These are phyloP conservation scores for Arachis hypogaea DNA, from an alignment of 306 rosid genomes.

Conservation along the genomic window DNA sequence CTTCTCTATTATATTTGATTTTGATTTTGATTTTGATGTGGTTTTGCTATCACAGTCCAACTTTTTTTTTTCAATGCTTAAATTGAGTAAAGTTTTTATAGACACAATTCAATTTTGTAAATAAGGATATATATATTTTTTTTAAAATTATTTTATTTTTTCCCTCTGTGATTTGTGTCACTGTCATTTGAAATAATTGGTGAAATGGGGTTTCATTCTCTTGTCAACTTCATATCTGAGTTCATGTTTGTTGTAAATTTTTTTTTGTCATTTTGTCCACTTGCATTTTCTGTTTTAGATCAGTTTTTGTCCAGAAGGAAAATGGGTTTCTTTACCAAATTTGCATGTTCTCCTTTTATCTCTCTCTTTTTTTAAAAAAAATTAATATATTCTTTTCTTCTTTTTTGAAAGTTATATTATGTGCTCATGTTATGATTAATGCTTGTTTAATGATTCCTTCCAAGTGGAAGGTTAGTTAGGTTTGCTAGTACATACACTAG, in stretches of 20 bases:
- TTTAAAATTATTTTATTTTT: too few relatives aligned
- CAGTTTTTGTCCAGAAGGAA: slow-evolving; percentile 10
- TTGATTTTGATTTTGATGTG: too few relatives aligned
- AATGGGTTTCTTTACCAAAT: slow-evolving; percentile 1
- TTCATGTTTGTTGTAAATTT: slow-evolving; percentile 11
- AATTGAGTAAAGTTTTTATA: too few relatives aligned
- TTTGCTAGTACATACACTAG: too few relatives aligned
- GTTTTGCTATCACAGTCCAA: too few relatives aligned
- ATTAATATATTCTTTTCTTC: too few relatives aligned
- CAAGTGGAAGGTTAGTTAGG: slow-evolving; percentile 23
- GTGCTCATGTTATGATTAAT: slow-evolving; percentile 16
- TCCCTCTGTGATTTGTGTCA: not conserved
- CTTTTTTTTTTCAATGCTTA: too few relatives aligned
- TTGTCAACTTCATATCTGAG: slow-evolving; percentile 12
- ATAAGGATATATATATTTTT: too few relatives aligned
- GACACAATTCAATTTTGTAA: too few relatives aligned
- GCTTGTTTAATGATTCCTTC: slow-evolving; percentile 17
- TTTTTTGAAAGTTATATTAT: not conserved
- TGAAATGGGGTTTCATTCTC: not conserved
- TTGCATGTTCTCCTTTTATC: not conserved
- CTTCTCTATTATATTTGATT: too few relatives aligned
- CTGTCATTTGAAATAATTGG: not conserved
- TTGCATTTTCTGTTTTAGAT: slow-evolving; percentile 24
- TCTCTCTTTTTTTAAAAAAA: not conserved
- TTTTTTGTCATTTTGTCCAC: slow-evolving; percentile 29